These are phyloP conservation scores for Onygenales sp. DNA, from an alignment of 2,329 filamentous ascomycete genomes.

Conservation along the genomic window DNA sequence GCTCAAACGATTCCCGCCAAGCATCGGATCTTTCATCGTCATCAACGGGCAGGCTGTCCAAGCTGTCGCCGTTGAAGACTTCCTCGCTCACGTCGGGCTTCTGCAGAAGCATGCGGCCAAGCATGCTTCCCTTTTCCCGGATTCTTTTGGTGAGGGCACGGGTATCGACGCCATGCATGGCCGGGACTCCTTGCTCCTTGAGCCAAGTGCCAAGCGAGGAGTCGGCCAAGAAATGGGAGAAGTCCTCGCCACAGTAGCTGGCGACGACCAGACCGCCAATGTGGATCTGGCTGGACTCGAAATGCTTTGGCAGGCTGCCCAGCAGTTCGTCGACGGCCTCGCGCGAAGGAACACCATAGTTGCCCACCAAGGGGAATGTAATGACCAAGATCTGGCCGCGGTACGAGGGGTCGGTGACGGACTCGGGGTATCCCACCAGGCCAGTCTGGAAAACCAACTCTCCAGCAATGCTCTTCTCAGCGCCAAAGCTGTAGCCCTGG, in stretches of 20 bases:
- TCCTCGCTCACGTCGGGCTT: constrained; percentile 35
- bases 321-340: constrained; percentile 78
- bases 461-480: constrained; percentile 85
- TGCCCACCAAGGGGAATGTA: constrained; percentile 90
- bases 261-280: constrained; percentile 85
- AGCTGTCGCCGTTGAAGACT: constrained; percentile 23
- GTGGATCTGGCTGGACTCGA: constrained; percentile 88
- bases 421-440: constrained; percentile 98
- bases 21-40: constrained; percentile 23
- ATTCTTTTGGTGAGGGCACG: constrained; percentile 90
- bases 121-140: constrained; percentile 88
- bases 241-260: constrained; percentile 89
- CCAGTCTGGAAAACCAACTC: constrained; percentile 99
- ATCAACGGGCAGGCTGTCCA: constrained; percentile 32
- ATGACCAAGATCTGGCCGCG: constrained; percentile 92
- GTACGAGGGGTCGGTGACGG: constrained; percentile 79
- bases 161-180: constrained; percentile 92
- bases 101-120: constrained; percentile 77
- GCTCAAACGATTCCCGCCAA: constrained; percentile 58
- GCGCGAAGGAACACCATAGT: constrained; percentile 90
- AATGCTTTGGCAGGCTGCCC: constrained; percentile 78
- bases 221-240: constrained; percentile 82
- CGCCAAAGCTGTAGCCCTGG: constrained; percentile 94
- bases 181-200: constrained; percentile 88
- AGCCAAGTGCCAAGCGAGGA: constrained; percentile 92